These are phyloP conservation scores for Psilocybe subaeruginosa DNA, from an alignment of 768 basidiomycete species.

Conservation along the genomic window DNA sequence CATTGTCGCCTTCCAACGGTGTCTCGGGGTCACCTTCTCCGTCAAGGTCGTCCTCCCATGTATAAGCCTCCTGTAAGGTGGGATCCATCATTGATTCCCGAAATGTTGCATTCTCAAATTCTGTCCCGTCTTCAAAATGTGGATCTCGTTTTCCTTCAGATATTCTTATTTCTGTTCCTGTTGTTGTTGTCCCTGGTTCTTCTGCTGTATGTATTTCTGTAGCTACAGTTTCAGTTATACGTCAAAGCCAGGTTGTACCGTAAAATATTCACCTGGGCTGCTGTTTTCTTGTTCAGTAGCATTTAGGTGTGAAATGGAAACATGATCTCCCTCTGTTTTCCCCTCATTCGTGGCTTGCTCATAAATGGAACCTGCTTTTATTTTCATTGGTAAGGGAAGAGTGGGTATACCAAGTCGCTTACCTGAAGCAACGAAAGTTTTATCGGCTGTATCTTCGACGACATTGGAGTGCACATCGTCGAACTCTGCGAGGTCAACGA, in stretches of 20 bases:
- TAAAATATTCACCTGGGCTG: background rate
- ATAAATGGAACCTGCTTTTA: background rate
- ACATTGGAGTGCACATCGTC: background rate
- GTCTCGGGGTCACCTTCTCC: conserved; percentile 14
- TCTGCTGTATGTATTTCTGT: background rate
- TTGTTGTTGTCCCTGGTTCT: background rate
- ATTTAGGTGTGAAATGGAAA: background rate
- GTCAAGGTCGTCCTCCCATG: conserved; percentile 17
- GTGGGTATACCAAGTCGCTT: background rate
- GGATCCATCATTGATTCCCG: background rate
- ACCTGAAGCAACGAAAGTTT: background rate
- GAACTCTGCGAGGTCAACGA: background rate
- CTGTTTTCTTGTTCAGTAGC: background rate
- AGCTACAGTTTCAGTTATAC: background rate
- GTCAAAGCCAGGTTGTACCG: background rate
- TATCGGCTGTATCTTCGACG: background rate
- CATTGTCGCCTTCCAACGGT: conserved; percentile 41
- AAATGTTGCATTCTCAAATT: background rate
- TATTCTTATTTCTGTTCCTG: background rate
- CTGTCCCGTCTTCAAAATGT: background rate
- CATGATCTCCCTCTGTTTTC: background rate
- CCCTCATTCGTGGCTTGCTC: background rate
- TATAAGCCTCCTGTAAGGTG: conserved; percentile 10
- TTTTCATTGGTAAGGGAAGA: background rate
- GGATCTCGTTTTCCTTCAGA: background rate